Evolutionary conservation across 129 eudicot genomes (phyloP).

Genomic region (Artemisia tridentata): DNA sequence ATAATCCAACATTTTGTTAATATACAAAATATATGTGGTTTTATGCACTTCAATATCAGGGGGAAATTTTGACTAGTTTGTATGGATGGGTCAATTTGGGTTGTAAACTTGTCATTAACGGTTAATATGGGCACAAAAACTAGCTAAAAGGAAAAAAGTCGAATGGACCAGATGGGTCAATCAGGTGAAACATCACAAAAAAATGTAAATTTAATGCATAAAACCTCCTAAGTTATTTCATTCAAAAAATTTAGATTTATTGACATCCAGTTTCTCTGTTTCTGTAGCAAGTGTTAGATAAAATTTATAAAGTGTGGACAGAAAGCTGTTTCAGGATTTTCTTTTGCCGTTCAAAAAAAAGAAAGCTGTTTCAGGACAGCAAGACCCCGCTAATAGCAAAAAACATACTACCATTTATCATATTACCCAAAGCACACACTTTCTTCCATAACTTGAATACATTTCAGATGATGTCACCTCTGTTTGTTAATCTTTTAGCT

Average conservation of each 20-base stretch:
- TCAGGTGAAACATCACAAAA: not conserved
- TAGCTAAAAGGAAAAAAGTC: too few species aligned
- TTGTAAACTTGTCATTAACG: too few species aligned
- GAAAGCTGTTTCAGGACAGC: not conserved
- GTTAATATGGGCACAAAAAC: too few species aligned
- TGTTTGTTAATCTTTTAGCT: not conserved
- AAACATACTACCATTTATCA: too few species aligned
- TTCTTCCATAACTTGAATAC: not conserved
- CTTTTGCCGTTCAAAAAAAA: too few species aligned
- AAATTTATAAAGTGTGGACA: not conserved
- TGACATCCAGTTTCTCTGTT: not conserved
- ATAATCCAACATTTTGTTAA: not conserved
- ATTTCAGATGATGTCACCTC: not conserved
- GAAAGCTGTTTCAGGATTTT: not conserved
- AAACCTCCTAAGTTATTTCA: not conserved
- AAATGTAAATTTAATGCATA: not conserved
- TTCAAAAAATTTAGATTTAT: not conserved
- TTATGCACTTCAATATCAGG: too few species aligned
- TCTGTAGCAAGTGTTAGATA: not conserved
- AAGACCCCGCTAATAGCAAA: not conserved
- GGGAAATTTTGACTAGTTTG: too few species aligned
- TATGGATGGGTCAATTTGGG: too few species aligned
- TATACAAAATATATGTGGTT: not conserved
- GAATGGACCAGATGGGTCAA: not conserved
- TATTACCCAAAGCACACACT: too few species aligned